Evolutionary conservation across 2,329 filamentous ascomycete genomes (phyloP).

Genomic region (Aspergillus brunneoviolaceus): DNA sequence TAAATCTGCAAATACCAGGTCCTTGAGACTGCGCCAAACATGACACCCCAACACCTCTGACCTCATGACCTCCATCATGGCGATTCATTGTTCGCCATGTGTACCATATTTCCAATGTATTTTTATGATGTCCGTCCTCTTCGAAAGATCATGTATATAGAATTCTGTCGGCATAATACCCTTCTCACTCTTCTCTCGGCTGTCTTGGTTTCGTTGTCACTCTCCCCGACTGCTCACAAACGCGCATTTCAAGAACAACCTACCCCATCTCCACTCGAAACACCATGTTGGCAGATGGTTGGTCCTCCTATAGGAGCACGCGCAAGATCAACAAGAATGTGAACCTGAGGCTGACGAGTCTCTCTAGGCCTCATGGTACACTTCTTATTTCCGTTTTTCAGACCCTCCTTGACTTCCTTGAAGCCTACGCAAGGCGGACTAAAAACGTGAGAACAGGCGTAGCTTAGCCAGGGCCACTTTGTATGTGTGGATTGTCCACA

Average conservation of each 20-base stretch:
- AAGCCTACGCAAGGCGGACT: slow-evolving; percentile 56
- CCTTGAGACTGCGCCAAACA: neutral
- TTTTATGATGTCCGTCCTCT: slow-evolving; percentile 16
- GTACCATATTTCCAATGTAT: slow-evolving; percentile 11
- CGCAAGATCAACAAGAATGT: slow-evolving; percentile 50
- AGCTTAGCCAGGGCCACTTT: neutral
- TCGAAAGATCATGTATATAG: slow-evolving; percentile 21
- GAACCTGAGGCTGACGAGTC: slow-evolving; percentile 19
- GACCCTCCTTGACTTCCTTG: slow-evolving; percentile 49
- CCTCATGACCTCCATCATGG: neutral
- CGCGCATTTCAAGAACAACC: slow-evolving; percentile 46
- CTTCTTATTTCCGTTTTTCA: slow-evolving; percentile 51
- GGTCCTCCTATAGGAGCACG: slow-evolving; percentile 44
- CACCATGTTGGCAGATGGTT: slow-evolving; percentile 51
- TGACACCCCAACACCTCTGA: neutral
- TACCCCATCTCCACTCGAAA: slow-evolving; percentile 49
- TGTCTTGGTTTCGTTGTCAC: slow-evolving; percentile 9
- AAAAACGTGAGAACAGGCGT: slow-evolving; percentile 55
- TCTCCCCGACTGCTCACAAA: slow-evolving; percentile 2
- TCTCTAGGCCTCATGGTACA: slow-evolving; percentile 21
- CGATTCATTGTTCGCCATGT: neutral
- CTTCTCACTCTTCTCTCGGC: slow-evolving; percentile 11
- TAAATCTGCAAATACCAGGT: slow-evolving; percentile 9
- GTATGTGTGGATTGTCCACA: too few species aligned
- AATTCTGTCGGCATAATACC: slow-evolving; percentile 23